phyloP scores from a whole-genome alignment of 2,329 filamentous ascomycete genomes.

The Knoxdaviesia capensis region DNA sequence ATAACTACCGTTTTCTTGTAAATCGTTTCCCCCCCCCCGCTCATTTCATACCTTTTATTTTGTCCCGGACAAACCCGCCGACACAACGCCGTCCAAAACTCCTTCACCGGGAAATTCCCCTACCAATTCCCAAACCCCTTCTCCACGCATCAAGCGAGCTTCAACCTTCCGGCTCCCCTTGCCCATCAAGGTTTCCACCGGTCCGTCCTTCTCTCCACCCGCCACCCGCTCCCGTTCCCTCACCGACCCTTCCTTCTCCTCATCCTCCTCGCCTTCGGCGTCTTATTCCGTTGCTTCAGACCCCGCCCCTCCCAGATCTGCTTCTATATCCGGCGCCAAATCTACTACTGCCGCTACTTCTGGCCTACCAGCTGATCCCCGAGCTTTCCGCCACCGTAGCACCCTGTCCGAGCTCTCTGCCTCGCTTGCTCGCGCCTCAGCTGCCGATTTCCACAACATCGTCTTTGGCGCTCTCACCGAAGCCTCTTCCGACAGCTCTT shows the following conservation, averaged over 20 bases:
- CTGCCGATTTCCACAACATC: too few species aligned
- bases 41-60: not conserved
- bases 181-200: slow-evolving; percentile 4
- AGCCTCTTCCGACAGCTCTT: slow-evolving; percentile 1
- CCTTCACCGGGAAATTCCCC: slow-evolving; percentile 1
- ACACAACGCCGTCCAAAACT: slow-evolving; percentile 3
- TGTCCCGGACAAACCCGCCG: not conserved
- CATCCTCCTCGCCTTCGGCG: not conserved
- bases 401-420: too few species aligned
- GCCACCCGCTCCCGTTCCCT: not conserved
- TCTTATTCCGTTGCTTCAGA: too few species aligned
- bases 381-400: too few species aligned
- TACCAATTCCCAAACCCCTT: not conserved
- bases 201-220: slow-evolving; percentile 3
- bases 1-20: too few species aligned
- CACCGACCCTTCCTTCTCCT: slow-evolving; percentile 3
- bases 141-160: slow-evolving; percentile 4
- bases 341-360: not conserved
- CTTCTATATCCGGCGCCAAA: not conserved
- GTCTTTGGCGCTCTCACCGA: not conserved
- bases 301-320: too few species aligned
- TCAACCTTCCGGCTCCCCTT: slow-evolving; percentile 6
- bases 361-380: not conserved
- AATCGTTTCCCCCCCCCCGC: not conserved
- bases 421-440: too few species aligned